A percentile compares a stretch with the other conserved stretches of the same genome.
These are phyloP conservation scores for Candida schatavii DNA, from an alignment of 805 yeast species.

Conservation along the genomic window DNA sequence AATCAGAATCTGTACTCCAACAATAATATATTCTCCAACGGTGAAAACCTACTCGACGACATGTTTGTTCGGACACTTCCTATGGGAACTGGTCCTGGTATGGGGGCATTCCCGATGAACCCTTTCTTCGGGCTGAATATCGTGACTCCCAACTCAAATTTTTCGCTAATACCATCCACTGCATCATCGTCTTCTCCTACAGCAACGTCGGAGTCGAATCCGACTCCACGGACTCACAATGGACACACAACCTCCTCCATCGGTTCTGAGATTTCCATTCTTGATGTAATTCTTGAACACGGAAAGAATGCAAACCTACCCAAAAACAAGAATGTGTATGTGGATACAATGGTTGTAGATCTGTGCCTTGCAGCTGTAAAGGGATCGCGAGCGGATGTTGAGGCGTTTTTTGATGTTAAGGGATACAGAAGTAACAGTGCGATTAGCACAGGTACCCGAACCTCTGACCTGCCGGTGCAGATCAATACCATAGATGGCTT, in stretches of 20 bases:
- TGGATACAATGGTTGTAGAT: slow-evolving; percentile 36
- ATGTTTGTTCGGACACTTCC: slow-evolving; percentile 19
- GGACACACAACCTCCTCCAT: slow-evolving; percentile 1
- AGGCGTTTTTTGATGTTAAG: slow-evolving; percentile 19
- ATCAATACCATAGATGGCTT: too few species aligned
- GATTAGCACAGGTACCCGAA: too few species aligned
- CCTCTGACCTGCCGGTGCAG: too few species aligned
- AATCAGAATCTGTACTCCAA: slow-evolving; percentile 9
- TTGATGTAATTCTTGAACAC: slow-evolving; percentile 16
- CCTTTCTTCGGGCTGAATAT: slow-evolving; percentile 1
- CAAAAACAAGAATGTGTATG: slow-evolving; percentile 33
- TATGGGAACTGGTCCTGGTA: background rate
- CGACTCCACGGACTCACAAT: slow-evolving; percentile 14
- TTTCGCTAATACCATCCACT: slow-evolving; percentile 18
- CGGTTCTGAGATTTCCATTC: slow-evolving; percentile 9
- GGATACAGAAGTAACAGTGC: background rate
- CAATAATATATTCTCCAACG: slow-evolving; percentile 34
- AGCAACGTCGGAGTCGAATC: slow-evolving; percentile 22
- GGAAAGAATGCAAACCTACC: slow-evolving; percentile 20
- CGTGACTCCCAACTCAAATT: slow-evolving; percentile 3
- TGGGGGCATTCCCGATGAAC: background rate
- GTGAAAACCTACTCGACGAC: slow-evolving; percentile 39
- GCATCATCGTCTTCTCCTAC: slow-evolving; percentile 33
- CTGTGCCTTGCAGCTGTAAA: slow-evolving; percentile 23
- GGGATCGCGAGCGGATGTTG: slow-evolving; percentile 22